A percentile compares a stretch with the other conserved stretches of the same genome.
Evolutionary conservation across 2,329 filamentous ascomycete genomes (phyloP).

Genomic region (Cladosporium velox): DNA sequence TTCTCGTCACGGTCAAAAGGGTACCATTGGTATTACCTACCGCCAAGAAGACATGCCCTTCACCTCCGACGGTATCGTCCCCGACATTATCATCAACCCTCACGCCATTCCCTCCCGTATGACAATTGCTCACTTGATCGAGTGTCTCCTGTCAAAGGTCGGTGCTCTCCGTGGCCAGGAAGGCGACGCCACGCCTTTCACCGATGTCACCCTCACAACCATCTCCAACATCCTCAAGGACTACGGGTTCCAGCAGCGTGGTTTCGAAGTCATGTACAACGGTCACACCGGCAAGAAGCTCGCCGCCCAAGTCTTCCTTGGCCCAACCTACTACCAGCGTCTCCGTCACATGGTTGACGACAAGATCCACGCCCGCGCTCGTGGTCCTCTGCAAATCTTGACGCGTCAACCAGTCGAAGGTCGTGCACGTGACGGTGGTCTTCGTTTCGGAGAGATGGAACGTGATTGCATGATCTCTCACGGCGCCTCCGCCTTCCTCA

Average conservation of each 20-base stretch:
- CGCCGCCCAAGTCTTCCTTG: conserved; percentile 91
- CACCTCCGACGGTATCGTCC: conserved; percentile 83
- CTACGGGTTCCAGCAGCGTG: conserved; percentile 93
- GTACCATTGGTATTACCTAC: conserved; percentile 98
- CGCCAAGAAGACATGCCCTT: conserved; percentile 99
- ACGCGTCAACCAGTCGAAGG: conserved; percentile 97
- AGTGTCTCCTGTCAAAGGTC: conserved; percentile 96
- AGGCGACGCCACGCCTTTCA: conserved; percentile 96
- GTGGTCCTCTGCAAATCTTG: conserved; percentile 94
- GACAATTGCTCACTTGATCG: conserved; percentile 99
- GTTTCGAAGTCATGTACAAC: conserved; percentile 98
- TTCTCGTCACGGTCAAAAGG: conserved; percentile 98
- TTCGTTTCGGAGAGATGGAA: conserved; percentile 99
- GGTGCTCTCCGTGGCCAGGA: conserved; percentile 90
- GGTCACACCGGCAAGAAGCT: conserved; percentile 95
- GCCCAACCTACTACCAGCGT: conserved; percentile 98
- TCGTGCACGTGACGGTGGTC: conserved; percentile 94
- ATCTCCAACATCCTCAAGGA: conserved; percentile 83
- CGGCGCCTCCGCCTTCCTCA: conserved; percentile 92
- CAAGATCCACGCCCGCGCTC: conserved; percentile 98
- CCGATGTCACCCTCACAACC: conserved; percentile 92
- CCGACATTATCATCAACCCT: conserved; percentile 97
- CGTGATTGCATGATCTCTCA: conserved; percentile 99
- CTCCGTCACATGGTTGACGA: conserved; percentile 99
- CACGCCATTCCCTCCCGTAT: conserved; percentile 99